Conservation (phyloP, 2,329 filamentous ascomycete genomes). For the Ophiostoma piceae region DNA sequence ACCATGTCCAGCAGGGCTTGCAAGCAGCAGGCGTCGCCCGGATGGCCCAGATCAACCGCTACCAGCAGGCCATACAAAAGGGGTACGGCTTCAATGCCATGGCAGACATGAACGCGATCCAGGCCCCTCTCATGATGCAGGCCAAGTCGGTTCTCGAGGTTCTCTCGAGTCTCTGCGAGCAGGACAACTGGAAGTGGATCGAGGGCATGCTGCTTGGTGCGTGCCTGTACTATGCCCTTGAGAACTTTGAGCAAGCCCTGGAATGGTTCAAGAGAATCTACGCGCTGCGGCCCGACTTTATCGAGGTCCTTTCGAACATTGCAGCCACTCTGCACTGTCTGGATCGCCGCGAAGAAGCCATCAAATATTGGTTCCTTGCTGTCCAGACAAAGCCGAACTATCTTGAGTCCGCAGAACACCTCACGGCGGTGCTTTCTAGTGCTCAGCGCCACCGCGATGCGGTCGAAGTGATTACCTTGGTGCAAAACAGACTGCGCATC, state of each 20-base stretch:
- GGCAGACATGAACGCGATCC: slow-evolving; percentile 36
- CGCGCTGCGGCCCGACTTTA: slow-evolving; percentile 57
- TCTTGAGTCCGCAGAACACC: slow-evolving; percentile 90
- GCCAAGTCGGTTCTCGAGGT: slow-evolving; percentile 66
- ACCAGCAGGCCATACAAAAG: slow-evolving; percentile 23
- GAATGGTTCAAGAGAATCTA: slow-evolving; percentile 67
- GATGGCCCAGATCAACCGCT: slow-evolving; percentile 22
- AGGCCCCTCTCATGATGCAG: slow-evolving; percentile 37
- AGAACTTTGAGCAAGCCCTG: slow-evolving; percentile 71
- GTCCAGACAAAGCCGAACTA: slow-evolving; percentile 78
- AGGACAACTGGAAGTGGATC: slow-evolving; percentile 81
- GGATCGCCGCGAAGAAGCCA: slow-evolving; percentile 74
- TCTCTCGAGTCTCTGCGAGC: slow-evolving; percentile 67
- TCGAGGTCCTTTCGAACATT: slow-evolving; percentile 90
- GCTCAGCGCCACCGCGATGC: slow-evolving; percentile 79
- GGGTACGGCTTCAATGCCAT: slow-evolving; percentile 22
- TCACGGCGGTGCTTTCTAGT: slow-evolving; percentile 79
- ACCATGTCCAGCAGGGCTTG: slow-evolving; percentile 13
- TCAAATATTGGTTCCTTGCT: slow-evolving; percentile 79
- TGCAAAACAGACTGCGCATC: slow-evolving; percentile 65
- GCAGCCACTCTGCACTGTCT: slow-evolving; percentile 84
- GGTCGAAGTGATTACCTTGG: slow-evolving; percentile 76
- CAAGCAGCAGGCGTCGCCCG: slow-evolving; percentile 21
- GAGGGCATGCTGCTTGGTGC: slow-evolving; percentile 89
- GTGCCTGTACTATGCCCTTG: slow-evolving; percentile 84